Conservation (phyloP, 352 stramenopile genomes). For the Phytopythium chamaehyphon region DNA sequence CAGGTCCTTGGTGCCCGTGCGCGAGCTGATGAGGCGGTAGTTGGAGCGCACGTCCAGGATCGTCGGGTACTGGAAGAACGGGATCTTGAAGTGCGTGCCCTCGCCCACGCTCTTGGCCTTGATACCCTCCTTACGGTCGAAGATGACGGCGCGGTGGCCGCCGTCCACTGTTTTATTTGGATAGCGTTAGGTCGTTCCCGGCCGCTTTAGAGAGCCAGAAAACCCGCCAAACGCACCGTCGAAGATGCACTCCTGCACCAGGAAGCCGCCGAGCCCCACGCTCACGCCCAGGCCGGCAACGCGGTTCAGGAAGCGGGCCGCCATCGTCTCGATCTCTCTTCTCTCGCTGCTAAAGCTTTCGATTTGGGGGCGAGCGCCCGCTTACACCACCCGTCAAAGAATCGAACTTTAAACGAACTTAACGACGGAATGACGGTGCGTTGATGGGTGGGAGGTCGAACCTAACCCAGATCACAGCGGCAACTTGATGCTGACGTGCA, state of each 20-base stretch:
- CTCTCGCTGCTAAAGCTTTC: too few species aligned
- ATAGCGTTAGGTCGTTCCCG: not conserved
- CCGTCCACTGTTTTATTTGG: slow-evolving; percentile 89
- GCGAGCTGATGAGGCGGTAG: slow-evolving; percentile 95
- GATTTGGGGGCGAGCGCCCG: too few species aligned
- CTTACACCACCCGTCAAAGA: too few species aligned
- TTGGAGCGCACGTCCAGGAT: slow-evolving; percentile 98
- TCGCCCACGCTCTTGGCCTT: slow-evolving; percentile 93
- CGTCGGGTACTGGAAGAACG: slow-evolving; percentile 96
- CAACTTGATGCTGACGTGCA: too few species aligned
- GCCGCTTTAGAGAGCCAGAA: not conserved
- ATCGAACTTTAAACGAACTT: too few species aligned
- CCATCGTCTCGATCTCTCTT: slow-evolving; percentile 42
- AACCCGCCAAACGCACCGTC: slow-evolving; percentile 44
- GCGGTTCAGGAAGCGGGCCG: slow-evolving; percentile 71
- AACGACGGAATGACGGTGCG: too few species aligned
- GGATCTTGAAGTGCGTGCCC: slow-evolving; percentile 99
- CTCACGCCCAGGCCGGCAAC: slow-evolving; percentile 47
- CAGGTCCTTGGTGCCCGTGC: slow-evolving; percentile 98
- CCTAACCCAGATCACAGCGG: too few species aligned
- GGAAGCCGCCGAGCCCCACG: slow-evolving; percentile 64
- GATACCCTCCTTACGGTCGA: slow-evolving; percentile 98
- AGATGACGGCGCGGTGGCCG: slow-evolving; percentile 98
- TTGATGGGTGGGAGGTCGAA: too few species aligned
- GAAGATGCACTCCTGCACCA: slow-evolving; percentile 79